Percentiles rank a stretch among this genome's conserved stretches.
Evolutionary conservation across 352 stramenopile genomes (phyloP).

Genomic region (Globisporangium abappressorium): DNA sequence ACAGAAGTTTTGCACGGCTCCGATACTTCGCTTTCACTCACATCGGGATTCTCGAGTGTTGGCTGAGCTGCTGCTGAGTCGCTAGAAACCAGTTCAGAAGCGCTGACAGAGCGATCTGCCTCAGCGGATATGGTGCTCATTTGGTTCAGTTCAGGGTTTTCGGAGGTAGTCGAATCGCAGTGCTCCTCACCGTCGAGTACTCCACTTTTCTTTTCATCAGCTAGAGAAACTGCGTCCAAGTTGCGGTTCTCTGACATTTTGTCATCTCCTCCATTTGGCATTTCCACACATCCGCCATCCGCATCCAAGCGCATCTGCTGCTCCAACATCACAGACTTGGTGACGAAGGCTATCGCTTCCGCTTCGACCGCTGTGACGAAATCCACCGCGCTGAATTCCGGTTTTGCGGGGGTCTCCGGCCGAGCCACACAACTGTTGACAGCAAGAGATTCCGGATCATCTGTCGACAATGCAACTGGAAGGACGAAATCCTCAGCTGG

Average conservation of each 20-base stretch:
- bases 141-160: background rate
- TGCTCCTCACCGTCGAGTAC: background rate
- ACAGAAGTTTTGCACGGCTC: background rate
- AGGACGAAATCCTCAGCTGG: background rate
- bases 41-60: background rate
- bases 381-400: background rate
- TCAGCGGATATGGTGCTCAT: background rate
- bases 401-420: background rate
- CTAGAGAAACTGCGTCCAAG: background rate
- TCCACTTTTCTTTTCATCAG: background rate
- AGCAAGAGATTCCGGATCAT: background rate
- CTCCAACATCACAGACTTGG: background rate
- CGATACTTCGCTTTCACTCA: background rate
- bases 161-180: background rate
- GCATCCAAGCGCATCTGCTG: background rate
- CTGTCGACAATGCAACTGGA: background rate
- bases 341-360: slow-evolving; percentile 3
- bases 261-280: background rate
- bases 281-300: background rate
- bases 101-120: background rate
- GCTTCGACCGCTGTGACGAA: slow-evolving; percentile 7
- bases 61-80: background rate
- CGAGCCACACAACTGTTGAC: background rate
- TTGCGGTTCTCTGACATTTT: background rate
- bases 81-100: background rate